These are phyloP conservation scores for Cymbidium sinense DNA, from an alignment of 106 monocot genomes.

Conservation along the genomic window DNA sequence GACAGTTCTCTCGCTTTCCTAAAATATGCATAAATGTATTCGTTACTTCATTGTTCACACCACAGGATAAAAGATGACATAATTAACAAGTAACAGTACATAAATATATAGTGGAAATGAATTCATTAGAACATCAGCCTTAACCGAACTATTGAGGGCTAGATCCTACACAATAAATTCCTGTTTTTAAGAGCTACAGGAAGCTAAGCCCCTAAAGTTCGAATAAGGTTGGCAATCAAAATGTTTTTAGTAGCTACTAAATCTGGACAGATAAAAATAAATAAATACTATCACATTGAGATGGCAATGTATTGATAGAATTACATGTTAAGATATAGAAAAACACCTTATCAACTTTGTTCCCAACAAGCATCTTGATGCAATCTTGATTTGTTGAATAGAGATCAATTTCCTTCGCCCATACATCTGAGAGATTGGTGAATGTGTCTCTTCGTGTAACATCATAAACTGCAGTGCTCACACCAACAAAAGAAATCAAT, in stretches of 20 bases:
- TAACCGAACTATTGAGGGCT: not conserved
- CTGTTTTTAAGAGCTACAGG: not conserved
- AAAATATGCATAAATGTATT: slow-evolving; percentile 8
- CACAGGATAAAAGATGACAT: not conserved
- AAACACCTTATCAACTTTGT: slow-evolving; percentile 95
- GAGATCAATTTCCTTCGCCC: slow-evolving; percentile 97
- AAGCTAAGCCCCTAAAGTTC: not conserved
- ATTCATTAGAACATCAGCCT: not conserved
- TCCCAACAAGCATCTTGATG: slow-evolving; percentile 99
- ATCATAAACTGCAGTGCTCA: slow-evolving; percentile 69
- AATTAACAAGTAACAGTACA: not conserved
- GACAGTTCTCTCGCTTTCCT: slow-evolving; percentile 97
- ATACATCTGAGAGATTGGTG: slow-evolving; percentile 84
- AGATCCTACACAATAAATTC: not conserved
- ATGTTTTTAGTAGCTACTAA: not conserved
- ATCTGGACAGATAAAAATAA: not conserved
- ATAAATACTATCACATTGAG: not conserved
- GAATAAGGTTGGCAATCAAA: not conserved
- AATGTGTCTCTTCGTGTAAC: slow-evolving; percentile 94
- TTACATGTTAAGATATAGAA: not conserved
- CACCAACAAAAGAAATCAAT: not conserved
- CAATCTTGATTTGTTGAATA: slow-evolving; percentile 99
- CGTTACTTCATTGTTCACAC: not conserved
- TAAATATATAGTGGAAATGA: not conserved
- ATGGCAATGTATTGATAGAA: not conserved